Evolutionary conservation across 352 stramenopile genomes (phyloP).

Genomic region (Elongisporangium prolatum): DNA sequence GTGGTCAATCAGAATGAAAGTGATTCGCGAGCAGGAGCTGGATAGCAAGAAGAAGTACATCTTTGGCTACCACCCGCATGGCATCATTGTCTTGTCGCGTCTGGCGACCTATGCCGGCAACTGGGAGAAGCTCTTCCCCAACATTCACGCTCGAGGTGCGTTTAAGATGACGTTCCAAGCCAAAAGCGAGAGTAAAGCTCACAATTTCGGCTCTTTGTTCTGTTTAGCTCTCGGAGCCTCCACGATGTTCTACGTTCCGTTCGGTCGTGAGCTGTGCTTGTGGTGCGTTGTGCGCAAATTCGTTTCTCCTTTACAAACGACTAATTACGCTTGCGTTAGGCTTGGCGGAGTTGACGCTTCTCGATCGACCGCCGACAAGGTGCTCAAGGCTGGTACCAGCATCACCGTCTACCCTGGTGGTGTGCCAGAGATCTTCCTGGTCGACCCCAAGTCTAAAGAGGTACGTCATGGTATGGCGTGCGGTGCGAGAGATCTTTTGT

Average conservation of each 20-base stretch:
- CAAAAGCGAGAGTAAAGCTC: not conserved
- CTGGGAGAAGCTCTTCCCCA: conserved; percentile 71
- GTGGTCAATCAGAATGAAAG: conserved; percentile 26
- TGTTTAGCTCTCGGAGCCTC: conserved; percentile 46
- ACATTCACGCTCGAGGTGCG: conserved; percentile 43
- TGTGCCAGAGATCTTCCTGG: conserved; percentile 75
- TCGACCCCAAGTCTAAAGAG: conserved; percentile 64
- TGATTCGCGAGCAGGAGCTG: conserved; percentile 59
- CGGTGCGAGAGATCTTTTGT: not conserved
- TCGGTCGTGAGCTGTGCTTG: conserved; percentile 59
- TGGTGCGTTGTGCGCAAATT: conserved; percentile 19
- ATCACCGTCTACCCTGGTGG: conserved; percentile 73
- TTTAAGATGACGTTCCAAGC: not conserved
- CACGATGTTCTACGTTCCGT: conserved; percentile 66
- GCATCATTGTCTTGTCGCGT: conserved; percentile 73
- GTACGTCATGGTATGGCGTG: conserved; percentile 2
- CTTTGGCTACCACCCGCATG: conserved; percentile 72
- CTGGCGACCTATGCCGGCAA: conserved; percentile 56
- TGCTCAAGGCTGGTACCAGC: conserved; percentile 59
- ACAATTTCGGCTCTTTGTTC: conserved; percentile 6
- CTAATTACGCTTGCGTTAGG: conserved; percentile 6
- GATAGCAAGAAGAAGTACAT: conserved; percentile 68
- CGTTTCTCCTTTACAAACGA: too few relatives aligned
- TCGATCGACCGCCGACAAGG: conserved; percentile 65
- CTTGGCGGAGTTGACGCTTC: conserved; percentile 72